Evolutionary conservation across 2,329 filamentous ascomycete species (phyloP).

Genomic region (Fusarium tuaranense): DNA sequence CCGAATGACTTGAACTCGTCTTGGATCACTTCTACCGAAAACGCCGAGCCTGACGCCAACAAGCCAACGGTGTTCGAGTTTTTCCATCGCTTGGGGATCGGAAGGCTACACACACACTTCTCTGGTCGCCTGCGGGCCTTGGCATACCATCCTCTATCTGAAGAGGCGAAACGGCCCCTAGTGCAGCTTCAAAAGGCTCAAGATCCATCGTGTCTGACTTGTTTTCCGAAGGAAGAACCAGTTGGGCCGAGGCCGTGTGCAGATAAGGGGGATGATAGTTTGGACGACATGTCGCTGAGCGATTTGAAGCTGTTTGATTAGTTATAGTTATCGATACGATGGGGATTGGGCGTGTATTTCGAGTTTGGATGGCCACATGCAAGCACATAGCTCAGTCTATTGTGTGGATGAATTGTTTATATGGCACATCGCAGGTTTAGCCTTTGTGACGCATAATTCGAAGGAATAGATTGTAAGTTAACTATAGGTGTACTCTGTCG

Average conservation of each 20-base stretch:
- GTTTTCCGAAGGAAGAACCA: neutral
- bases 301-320: neutral
- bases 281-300: neutral
- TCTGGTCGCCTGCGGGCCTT: neutral
- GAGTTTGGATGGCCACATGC: no score
- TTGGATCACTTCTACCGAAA: neutral
- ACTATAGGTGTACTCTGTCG: no score
- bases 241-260: neutral
- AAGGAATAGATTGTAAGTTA: no score
- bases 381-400: no score
- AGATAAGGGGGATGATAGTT: neutral
- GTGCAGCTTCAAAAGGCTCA: neutral
- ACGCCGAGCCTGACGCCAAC: neutral
- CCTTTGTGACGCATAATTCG: no score
- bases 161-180: neutral
- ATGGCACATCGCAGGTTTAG: no score
- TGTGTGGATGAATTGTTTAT: no score
- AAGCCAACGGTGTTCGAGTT: neutral
- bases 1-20: neutral
- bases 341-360: neutral
- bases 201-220: neutral
- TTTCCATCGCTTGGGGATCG: neutral
- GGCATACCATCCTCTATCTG: neutral
- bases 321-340: neutral
- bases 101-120: neutral